Base-by-base conservation (phyloP, 768 basidiomycete species). In the Dioszegia crocea region DNA sequence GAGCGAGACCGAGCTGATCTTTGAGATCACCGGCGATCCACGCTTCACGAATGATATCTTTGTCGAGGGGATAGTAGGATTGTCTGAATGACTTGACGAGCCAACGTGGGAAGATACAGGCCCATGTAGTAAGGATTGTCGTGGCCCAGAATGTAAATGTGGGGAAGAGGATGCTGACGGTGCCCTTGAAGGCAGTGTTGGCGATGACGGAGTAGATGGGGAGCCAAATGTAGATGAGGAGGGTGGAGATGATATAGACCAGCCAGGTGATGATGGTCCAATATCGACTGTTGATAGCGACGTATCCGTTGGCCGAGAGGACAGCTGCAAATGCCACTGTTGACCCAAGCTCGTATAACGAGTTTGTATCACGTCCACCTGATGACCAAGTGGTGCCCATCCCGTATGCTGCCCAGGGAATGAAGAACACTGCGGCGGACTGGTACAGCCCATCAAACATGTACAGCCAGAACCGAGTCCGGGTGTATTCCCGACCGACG, bases 401-500 rank as follows among this genome's bases (percentile, higher is more conserved):
- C 4, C 86, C 87, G 58, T 73, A 78, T 46, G 75, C 71, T 29
- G 78, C 41, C 74, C 84, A 96, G 0, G 93, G 90, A 67, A 97
- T 81, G 80, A 88, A 93, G 79, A 86, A 92, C 30, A 91, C 84
- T 58, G 90, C 83, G 0, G 80, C 84, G 0, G 92, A 94, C 71
- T 98, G 94, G 77, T 96, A 97, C 31, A 97, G 78, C 26, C 93
- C 93, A 74, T 98, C 94, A 6, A 84, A 74, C 89, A 97, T 96
- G 78, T 92, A 96, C 55, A 86, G 73, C 91, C 91, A 97, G 79
- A 98, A 98, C 79, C 89, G 91, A 12, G 80, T 62, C 10, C 90
- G 84, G 17, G 92, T 96, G 78, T 96, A 98, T 68, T 96, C 94
- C 16, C 92, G 81, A 21, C 93, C 91, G 16, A 87, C 85, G 62